A percentile compares a stretch with the other conserved stretches of the same genome.
phyloP scores from a whole-genome alignment of 305 asterid species.

The Rubia peregrina region DNA sequence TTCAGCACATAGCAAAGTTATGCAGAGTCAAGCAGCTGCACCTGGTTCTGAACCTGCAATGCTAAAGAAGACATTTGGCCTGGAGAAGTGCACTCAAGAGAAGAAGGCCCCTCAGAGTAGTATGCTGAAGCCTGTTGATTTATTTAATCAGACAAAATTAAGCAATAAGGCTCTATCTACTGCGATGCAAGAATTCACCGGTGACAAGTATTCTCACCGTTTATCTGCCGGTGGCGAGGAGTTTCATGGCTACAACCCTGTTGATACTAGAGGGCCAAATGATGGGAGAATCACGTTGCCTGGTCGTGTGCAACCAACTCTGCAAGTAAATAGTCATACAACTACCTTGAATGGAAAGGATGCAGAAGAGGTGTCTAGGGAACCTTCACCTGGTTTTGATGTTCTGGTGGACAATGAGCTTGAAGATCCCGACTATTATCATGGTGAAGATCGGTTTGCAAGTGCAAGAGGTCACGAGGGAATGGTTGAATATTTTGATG shows the following conservation, averaged over 20 bases:
- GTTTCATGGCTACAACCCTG: slow-evolving; percentile 30
- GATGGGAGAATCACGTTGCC: slow-evolving; percentile 35
- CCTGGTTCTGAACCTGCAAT: slow-evolving; percentile 36
- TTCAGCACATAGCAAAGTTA: slow-evolving; percentile 39
- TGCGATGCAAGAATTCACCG: slow-evolving; percentile 28
- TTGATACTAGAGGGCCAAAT: slow-evolving; percentile 28
- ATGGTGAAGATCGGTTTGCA: slow-evolving; percentile 56
- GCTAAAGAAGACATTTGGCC: slow-evolving; percentile 40
- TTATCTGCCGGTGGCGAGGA: slow-evolving; percentile 25
- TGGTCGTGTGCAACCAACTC: slow-evolving; percentile 40
- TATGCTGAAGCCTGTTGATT: slow-evolving; percentile 32
- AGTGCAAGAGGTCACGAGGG: slow-evolving; percentile 47
- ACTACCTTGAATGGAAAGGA: slow-evolving; percentile 44
- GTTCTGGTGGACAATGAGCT: slow-evolving; percentile 82
- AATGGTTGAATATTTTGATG: slow-evolving; percentile 40
- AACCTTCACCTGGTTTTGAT: slow-evolving; percentile 92
- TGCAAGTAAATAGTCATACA: slow-evolving; percentile 34
- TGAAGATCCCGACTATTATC: slow-evolving; percentile 62
- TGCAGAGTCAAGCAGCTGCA: slow-evolving; percentile 31
- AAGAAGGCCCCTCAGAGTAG: slow-evolving; percentile 30
- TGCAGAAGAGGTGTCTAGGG: slow-evolving; percentile 67
- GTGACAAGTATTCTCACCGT: slow-evolving; percentile 29
- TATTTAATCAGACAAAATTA: slow-evolving; percentile 26
- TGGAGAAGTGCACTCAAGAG: slow-evolving; percentile 44
- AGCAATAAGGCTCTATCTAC: slow-evolving; percentile 24